These are phyloP conservation scores for Tolypocladium tropicale DNA, from an alignment of 2,329 filamentous ascomycete species.

Conservation along the genomic window DNA sequence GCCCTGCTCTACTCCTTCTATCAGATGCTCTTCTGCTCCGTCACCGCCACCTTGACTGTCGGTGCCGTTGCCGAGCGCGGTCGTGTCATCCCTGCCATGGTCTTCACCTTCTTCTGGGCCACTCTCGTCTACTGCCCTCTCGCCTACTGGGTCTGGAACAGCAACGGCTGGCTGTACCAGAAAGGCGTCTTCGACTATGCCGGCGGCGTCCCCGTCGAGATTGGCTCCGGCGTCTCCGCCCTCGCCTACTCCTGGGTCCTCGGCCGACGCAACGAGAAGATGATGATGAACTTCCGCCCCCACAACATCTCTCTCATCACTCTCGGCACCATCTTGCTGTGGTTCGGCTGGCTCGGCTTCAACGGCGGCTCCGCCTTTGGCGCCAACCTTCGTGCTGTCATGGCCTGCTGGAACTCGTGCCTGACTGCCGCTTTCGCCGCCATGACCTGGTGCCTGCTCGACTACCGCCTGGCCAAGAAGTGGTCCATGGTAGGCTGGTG, in stretches of 20 bases:
- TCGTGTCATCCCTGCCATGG: conserved; percentile 83
- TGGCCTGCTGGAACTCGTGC: conserved; percentile 98
- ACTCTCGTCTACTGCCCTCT: conserved; percentile 96
- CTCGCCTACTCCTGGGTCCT: conserved; percentile 94
- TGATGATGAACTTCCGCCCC: conserved; percentile 99
- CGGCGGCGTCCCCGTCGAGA: conserved; percentile 94
- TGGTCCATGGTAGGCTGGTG: conserved; percentile 77
- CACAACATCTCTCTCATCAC: conserved; percentile 98
- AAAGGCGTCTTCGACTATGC: conserved; percentile 95
- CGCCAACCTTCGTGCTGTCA: conserved; percentile 84
- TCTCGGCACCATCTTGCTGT: conserved; percentile 87
- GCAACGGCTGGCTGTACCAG: conserved; percentile 83
- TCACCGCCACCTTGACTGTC: conserved; percentile 84
- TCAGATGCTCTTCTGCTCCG: conserved; percentile 96
- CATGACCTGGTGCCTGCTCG: conserved; percentile 89
- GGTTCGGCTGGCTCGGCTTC: conserved; percentile 98
- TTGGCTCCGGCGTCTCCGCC: conserved; percentile 84
- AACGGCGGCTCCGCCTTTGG: conserved; percentile 94
- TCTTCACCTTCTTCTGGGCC: conserved; percentile 94
- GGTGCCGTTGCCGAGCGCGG: conserved; percentile 91
- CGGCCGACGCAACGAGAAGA: conserved; percentile 92
- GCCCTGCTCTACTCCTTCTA: conserved; percentile 92
- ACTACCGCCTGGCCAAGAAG: conserved; percentile 88
- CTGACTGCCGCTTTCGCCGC: conserved; percentile 85
- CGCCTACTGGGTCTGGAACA: conserved; percentile 94